Conservation (phyloP, 352 stramenopile species). For the Globisporangium spinosum region DNA sequence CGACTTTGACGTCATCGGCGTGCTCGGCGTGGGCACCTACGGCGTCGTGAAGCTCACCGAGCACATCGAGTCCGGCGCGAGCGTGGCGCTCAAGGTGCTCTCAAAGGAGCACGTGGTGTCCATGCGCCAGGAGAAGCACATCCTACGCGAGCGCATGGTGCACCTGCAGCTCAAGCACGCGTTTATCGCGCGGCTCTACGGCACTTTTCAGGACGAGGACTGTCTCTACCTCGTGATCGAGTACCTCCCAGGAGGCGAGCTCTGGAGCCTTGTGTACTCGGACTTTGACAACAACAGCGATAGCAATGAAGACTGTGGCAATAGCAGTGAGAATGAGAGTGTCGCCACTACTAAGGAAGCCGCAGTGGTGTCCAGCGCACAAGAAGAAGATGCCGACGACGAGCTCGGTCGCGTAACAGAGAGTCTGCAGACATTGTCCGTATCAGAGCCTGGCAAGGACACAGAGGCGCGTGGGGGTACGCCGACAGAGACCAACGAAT, state of each 20-base stretch:
- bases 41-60: slow-evolving; percentile 76
- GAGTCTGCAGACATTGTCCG: not conserved
- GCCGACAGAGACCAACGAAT: not conserved
- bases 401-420: not conserved
- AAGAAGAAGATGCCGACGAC: not conserved
- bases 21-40: slow-evolving; percentile 75
- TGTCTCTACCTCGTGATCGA: slow-evolving; percentile 82
- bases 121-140: slow-evolving; percentile 75
- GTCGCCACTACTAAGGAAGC: not conserved
- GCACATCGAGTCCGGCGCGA: slow-evolving; percentile 52
- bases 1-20: slow-evolving; percentile 67
- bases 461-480: slow-evolving; percentile 4
- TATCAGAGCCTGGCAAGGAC: slow-evolving; percentile 2
- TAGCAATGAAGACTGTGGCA: slow-evolving; percentile 21
- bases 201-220: slow-evolving; percentile 82
- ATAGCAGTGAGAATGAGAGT: not conserved
- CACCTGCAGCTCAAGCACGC: slow-evolving; percentile 64
- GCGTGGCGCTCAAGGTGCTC: slow-evolving; percentile 71
- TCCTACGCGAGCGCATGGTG: slow-evolving; percentile 65
- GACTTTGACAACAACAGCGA: slow-evolving; percentile 32
- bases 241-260: slow-evolving; percentile 72
- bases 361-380: not conserved
- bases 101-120: slow-evolving; percentile 73
- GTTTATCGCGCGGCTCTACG: slow-evolving; percentile 65
- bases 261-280: slow-evolving; percentile 77